A percentile compares a stretch with the other conserved stretches of the same genome.
These are phyloP conservation scores for Asterella californica DNA, from an alignment of 225 moss, liverwort and hornwort species.

Conservation along the genomic window DNA sequence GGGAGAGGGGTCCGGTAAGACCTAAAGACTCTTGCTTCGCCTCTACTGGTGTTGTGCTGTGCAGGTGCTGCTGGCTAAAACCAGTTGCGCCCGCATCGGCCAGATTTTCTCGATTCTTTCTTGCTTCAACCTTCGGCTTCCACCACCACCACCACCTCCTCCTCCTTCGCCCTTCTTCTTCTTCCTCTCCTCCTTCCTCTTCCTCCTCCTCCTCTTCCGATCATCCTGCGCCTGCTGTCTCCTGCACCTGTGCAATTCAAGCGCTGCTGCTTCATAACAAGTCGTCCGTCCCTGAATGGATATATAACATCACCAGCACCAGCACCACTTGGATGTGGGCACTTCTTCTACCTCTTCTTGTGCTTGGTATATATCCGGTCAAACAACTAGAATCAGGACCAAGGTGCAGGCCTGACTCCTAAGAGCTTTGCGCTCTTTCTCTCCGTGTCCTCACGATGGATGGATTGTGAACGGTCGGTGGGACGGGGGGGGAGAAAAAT, in stretches of 20 bases:
- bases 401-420: background rate
- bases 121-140: background rate
- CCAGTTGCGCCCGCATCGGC: background rate
- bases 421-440: background rate
- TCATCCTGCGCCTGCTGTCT: constrained; percentile 1
- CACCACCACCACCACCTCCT: no score
- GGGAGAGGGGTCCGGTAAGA: background rate
- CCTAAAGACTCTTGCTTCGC: background rate
- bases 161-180: background rate
- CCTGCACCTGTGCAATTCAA: background rate
- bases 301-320: background rate
- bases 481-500: background rate
- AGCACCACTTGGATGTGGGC: background rate
- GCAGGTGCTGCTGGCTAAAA: background rate
- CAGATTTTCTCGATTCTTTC: background rate
- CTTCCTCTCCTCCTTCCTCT: background rate
- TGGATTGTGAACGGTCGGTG: background rate
- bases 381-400: background rate
- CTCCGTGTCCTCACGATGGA: background rate
- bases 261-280: background rate
- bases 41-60: background rate
- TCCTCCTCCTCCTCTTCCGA: background rate
- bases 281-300: no score
- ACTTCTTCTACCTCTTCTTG: background rate
- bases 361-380: background rate